These are phyloP conservation scores for Pecoramyces ruminantium DNA, from an alignment of 192 early-diverging fungal genomes.

Conservation along the genomic window DNA sequence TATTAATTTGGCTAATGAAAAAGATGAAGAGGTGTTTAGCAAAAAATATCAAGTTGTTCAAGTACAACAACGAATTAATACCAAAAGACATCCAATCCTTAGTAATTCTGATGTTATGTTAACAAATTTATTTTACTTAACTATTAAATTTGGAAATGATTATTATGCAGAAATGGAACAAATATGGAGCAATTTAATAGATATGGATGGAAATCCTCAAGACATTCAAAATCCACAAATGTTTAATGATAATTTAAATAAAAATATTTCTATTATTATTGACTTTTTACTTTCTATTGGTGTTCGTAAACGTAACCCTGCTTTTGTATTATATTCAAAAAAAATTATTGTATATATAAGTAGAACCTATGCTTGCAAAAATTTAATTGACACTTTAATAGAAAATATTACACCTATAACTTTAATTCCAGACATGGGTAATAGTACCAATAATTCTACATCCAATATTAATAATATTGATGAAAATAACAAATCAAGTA, in stretches of 20 bases:
- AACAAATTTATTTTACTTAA: constrained; percentile 66
- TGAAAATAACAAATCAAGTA: background rate
- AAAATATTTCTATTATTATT: constrained; percentile 41
- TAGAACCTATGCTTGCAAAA: constrained; percentile 33
- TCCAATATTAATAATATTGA: background rate
- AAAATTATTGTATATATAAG: constrained; percentile 59
- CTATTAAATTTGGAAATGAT: constrained; percentile 60
- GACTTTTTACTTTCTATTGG: constrained; percentile 57
- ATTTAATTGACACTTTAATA: constrained; percentile 44
- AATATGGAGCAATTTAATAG: constrained; percentile 57
- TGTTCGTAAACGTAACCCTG: constrained; percentile 56
- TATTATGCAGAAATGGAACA: constrained; percentile 58
- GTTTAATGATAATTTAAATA: constrained; percentile 20
- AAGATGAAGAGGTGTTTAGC: background rate
- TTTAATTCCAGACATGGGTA: constrained; percentile 30
- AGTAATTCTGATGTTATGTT: constrained; percentile 30
- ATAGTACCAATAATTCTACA: background rate
- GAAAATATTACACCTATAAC: constrained; percentile 49
- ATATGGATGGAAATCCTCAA: background rate
- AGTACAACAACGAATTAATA: background rate
- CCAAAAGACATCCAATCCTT: constrained; percentile 3
- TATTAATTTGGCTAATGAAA: constrained; percentile 18
- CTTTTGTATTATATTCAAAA: constrained; percentile 59
- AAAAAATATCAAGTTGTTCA: background rate
- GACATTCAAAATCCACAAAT: constrained; percentile 1